These are phyloP conservation scores for Starmera pachycereana DNA, from an alignment of 805 yeast genomes.

Conservation along the genomic window DNA sequence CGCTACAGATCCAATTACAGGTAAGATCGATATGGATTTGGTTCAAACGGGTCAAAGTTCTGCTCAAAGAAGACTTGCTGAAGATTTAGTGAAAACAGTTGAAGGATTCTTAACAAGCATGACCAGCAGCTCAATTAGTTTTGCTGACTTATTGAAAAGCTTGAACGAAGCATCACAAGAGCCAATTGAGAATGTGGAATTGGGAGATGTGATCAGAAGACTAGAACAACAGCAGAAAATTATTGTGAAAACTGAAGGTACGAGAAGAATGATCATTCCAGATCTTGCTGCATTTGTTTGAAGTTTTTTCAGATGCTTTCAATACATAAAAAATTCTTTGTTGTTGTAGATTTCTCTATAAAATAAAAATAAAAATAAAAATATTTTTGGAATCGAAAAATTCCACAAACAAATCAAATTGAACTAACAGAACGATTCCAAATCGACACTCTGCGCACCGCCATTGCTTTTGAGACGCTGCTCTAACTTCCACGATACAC, in stretches of 20 bases:
- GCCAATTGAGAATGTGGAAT: conserved; percentile 60
- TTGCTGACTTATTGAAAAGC: conserved; percentile 45
- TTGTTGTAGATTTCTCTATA: no score
- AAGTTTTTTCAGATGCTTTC: no score
- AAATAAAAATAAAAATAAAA: no score
- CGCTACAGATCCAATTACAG: conserved; percentile 96
- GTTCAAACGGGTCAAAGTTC: conserved; percentile 93
- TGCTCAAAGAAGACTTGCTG: conserved; percentile 70
- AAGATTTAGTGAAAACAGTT: conserved; percentile 57
- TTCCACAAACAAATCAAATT: no score
- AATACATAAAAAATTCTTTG: no score
- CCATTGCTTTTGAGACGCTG: no score
- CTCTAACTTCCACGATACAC: no score
- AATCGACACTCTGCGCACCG: no score
- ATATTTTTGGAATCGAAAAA: no score
- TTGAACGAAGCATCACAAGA: conserved; percentile 58
- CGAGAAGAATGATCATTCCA: conserved; percentile 46
- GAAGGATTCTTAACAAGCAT: conserved; percentile 35
- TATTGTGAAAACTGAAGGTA: conserved; percentile 61
- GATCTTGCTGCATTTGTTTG: conserved; percentile 4
- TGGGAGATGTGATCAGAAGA: conserved; percentile 56
- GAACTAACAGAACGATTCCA: no score
- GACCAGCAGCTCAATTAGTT: conserved; percentile 29
- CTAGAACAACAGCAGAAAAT: conserved; percentile 65
- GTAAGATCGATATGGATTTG: conserved; percentile 93